Conservation (phyloP, 148 eudicot species). For the Amaranthus cruentus region DNA sequence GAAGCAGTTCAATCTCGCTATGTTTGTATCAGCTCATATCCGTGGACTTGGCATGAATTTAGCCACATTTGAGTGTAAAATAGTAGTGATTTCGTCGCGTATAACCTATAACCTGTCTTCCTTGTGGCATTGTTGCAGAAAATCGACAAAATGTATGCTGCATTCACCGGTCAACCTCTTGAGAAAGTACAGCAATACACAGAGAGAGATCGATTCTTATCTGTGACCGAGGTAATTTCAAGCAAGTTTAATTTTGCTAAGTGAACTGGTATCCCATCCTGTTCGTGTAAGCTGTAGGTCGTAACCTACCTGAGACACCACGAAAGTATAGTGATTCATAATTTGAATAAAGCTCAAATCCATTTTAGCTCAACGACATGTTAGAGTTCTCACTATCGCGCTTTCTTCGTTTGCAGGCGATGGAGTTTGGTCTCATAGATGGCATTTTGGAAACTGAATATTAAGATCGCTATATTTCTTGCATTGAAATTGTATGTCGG, state of each 20-base stretch:
- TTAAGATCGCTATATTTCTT: constrained; percentile 18
- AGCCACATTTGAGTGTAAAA: neutral
- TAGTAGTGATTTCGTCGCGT: neutral
- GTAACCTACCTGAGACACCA: too few relatives aligned
- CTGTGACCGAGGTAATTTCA: constrained; percentile 70
- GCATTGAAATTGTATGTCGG: neutral
- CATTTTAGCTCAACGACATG: neutral
- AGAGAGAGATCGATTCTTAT: constrained; percentile 71
- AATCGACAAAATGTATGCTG: constrained; percentile 78
- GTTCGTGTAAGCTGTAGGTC: neutral
- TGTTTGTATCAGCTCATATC: constrained; percentile 46
- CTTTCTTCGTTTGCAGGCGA: constrained; percentile 50
- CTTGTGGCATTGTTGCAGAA: constrained; percentile 46
- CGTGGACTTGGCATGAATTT: neutral
- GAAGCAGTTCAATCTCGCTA: constrained; percentile 80
- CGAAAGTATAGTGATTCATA: neutral
- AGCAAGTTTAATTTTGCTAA: neutral
- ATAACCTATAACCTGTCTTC: neutral
- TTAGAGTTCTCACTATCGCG: neutral
- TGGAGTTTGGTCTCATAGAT: constrained; percentile 85
- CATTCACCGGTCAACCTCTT: constrained; percentile 78
- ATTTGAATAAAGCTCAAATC: neutral
- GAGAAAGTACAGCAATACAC: constrained; percentile 77
- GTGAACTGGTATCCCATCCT: neutral
- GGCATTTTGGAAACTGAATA: constrained; percentile 78